Percentiles rank a stretch among this genome's conserved stretches.
phyloP scores from a whole-genome alignment of 257 asterid species.

The Linaria vulgaris region DNA sequence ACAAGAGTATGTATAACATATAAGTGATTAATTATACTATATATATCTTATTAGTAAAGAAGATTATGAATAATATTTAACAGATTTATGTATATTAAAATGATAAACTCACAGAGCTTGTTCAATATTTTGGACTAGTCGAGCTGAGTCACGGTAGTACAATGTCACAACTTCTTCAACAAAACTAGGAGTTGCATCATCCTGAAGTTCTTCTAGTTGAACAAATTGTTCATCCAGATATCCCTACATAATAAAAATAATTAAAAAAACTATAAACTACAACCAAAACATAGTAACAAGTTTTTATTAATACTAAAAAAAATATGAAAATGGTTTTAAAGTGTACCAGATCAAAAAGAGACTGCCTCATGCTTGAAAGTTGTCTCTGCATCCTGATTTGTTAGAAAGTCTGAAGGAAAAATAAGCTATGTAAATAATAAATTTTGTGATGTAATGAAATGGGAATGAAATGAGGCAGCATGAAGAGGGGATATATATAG shows the following conservation, averaged over 20 bases:
- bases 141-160: slow-evolving; percentile 61
- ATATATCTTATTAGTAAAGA: no score
- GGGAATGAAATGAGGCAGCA: slow-evolving; percentile 31
- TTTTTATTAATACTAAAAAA: no score
- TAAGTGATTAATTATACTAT: no score
- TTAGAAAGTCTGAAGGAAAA: not conserved
- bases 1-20: no score
- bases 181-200: slow-evolving; percentile 69
- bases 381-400: slow-evolving; percentile 38
- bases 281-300: no score
- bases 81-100: no score
- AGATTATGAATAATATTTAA: no score
- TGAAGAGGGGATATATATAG: slow-evolving; percentile 37
- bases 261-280: not conserved
- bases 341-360: slow-evolving; percentile 75
- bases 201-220: slow-evolving; percentile 74
- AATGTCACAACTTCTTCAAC: slow-evolving; percentile 78
- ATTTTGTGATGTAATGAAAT: slow-evolving; percentile 3
- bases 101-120: slow-evolving; percentile 56
- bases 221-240: slow-evolving; percentile 71
- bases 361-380: slow-evolving; percentile 56
- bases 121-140: slow-evolving; percentile 51
- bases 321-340: no score
- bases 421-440: no score
- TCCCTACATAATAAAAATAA: slow-evolving; percentile 37